Evolutionary conservation across 2,329 filamentous ascomycete genomes (phyloP).

Genomic region (Fusarium marasasianum): DNA sequence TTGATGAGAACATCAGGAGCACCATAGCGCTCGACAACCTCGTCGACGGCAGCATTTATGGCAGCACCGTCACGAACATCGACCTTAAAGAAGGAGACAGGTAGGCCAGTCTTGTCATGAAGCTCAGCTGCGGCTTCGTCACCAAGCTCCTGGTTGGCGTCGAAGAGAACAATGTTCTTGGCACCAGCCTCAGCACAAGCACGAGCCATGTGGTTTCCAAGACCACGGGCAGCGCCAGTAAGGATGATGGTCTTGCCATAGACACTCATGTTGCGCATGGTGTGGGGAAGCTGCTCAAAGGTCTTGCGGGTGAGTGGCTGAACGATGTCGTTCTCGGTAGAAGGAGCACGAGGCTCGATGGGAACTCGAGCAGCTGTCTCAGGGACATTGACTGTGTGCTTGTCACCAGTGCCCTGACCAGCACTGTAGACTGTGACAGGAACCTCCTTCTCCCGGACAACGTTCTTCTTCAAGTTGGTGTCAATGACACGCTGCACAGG

Average conservation of each 20-base stretch:
- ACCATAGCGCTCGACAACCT: constrained; percentile 73
- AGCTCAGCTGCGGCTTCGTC: constrained; percentile 75
- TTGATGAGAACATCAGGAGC: constrained; percentile 80
- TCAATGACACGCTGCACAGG: constrained; percentile 47
- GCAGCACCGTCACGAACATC: constrained; percentile 77
- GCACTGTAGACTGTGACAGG: constrained; percentile 63
- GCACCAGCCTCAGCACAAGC: constrained; percentile 80
- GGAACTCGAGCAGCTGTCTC: constrained; percentile 54
- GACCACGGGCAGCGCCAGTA: constrained; percentile 79
- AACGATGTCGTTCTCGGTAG: constrained; percentile 58
- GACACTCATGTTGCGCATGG: constrained; percentile 74
- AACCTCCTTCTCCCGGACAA: constrained; percentile 66
- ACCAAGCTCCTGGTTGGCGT: constrained; percentile 79
- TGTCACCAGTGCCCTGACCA: constrained; percentile 58
- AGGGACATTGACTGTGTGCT: constrained; percentile 65
- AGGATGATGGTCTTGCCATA: constrained; percentile 76
- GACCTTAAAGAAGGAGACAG: constrained; percentile 80
- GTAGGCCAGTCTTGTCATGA: constrained; percentile 76
- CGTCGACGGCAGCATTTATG: constrained; percentile 74
- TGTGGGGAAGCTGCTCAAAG: constrained; percentile 67
- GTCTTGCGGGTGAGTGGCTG: constrained; percentile 63
- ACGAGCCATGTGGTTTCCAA: constrained; percentile 82
- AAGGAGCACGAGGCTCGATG: constrained; percentile 51
- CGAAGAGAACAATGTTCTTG: constrained; percentile 78
- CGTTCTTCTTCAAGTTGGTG: constrained; percentile 59